A percentile compares a stretch with the other conserved stretches of the same genome.
Evolutionary conservation across 1,284 basidiomycete species (phyloP).

Genomic region (Ustilago trichophora): DNA sequence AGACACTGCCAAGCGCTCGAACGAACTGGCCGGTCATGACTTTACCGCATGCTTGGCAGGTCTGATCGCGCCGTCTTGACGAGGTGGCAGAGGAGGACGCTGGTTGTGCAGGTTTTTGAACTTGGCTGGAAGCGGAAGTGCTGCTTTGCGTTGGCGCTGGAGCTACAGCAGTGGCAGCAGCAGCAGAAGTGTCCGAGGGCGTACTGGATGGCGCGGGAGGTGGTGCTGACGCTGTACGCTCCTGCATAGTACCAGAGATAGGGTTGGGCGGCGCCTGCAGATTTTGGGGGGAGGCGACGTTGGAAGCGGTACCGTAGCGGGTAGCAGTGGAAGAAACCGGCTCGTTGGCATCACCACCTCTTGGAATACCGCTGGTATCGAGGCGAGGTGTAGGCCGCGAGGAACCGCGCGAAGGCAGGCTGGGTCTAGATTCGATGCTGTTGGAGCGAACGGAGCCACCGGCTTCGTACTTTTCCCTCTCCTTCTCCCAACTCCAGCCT

Average conservation of each 20-base stretch:
- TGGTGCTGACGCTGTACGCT: conserved; percentile 2
- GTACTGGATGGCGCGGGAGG: not conserved
- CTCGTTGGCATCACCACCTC: conserved; percentile 3
- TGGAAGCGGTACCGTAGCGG: conserved; percentile 16
- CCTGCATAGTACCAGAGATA: not conserved
- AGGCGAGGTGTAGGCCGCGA: conserved; percentile 29
- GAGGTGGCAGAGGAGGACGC: conserved; percentile 5
- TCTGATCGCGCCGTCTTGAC: conserved; percentile 49
- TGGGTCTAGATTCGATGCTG: conserved; percentile 34
- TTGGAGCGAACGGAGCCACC: conserved; percentile 29
- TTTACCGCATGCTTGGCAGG: conserved; percentile 57
- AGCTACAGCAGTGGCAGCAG: not conserved
- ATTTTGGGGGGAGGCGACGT: conserved; percentile 31
- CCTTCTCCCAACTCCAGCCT: conserved; percentile 50
- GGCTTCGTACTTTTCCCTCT: conserved; percentile 37
- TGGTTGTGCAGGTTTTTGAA: conserved; percentile 8
- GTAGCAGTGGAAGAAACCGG: not conserved
- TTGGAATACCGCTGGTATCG: conserved; percentile 16
- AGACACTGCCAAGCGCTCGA: conserved; percentile 90
- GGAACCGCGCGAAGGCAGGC: conserved; percentile 30
- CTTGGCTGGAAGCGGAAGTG: not conserved
- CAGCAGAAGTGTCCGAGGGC: not conserved
- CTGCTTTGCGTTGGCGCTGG: not conserved
- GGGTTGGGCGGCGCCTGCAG: conserved; percentile 24
- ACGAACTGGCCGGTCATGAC: conserved; percentile 91